phyloP scores from a whole-genome alignment of 768 basidiomycete species.

The Astraeus odoratus region DNA sequence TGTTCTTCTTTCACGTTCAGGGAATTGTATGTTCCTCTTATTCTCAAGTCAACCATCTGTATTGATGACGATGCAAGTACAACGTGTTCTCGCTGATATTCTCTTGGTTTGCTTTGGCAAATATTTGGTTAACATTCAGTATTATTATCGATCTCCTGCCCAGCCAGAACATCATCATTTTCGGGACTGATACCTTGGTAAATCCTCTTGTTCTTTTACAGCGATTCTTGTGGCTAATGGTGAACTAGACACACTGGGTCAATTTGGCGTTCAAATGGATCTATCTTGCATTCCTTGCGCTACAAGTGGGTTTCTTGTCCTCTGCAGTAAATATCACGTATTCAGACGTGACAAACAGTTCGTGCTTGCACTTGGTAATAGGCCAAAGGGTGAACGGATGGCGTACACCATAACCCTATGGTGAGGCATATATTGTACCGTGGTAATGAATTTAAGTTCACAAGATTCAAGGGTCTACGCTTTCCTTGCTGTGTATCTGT shows the following conservation, averaged over 20 bases:
- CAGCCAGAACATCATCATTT: constrained; percentile 44
- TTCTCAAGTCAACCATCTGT: background rate
- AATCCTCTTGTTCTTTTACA: constrained; percentile 21
- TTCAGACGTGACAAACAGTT: constrained; percentile 33
- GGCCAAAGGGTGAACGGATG: constrained; percentile 82
- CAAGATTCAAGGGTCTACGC: constrained; percentile 65
- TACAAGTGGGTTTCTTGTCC: constrained; percentile 47
- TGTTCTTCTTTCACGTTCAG: constrained; percentile 97
- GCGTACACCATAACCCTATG: constrained; percentile 69
- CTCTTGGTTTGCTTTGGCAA: constrained; percentile 90
- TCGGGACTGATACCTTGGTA: constrained; percentile 67
- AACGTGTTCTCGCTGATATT: constrained; percentile 81
- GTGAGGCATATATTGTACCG: constrained; percentile 29
- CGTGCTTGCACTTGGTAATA: constrained; percentile 67
- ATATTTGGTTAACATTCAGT: constrained; percentile 92
- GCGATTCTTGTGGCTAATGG: background rate
- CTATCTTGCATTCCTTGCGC: constrained; percentile 75
- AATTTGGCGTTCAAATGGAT: constrained; percentile 81
- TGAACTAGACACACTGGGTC: constrained; percentile 75
- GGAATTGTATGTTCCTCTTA: constrained; percentile 54
- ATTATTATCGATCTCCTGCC: constrained; percentile 90
- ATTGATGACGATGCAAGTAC: constrained; percentile 44
- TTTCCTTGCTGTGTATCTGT: constrained; percentile 72
- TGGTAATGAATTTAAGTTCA: constrained; percentile 4
- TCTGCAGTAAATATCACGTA: background rate